A percentile compares a stretch with the other conserved stretches of the same genome.
Evolutionary conservation across 179 eudicot genomes (phyloP).

Genomic region (Camellia oleifera): DNA sequence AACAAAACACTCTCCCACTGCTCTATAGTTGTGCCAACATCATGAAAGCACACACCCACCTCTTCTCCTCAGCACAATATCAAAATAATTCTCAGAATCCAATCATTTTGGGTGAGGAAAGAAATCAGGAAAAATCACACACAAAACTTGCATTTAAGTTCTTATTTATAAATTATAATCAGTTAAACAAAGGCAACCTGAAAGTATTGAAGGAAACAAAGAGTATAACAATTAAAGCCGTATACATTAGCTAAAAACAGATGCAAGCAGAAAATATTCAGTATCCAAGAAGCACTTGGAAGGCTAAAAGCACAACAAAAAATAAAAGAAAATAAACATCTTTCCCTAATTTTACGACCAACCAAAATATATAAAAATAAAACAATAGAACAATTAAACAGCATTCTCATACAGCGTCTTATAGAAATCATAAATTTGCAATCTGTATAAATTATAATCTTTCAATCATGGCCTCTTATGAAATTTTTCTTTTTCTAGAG

Average conservation of each 20-base stretch:
- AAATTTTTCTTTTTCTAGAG: neutral
- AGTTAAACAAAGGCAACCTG: neutral
- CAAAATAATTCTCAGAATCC: constrained; percentile 11
- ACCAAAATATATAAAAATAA: neutral
- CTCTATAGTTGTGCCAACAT: constrained; percentile 35
- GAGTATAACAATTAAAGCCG: neutral
- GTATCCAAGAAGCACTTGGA: neutral
- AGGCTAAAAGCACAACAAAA: neutral
- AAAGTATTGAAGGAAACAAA: neutral
- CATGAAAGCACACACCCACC: constrained; percentile 18
- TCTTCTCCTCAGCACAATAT: constrained; percentile 30
- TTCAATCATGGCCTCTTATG: too few species aligned
- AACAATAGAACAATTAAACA: neutral
- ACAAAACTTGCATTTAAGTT: neutral
- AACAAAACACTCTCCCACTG: constrained; percentile 72
- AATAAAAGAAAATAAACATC: neutral
- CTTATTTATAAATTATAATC: too few species aligned
- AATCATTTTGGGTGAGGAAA: neutral
- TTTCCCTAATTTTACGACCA: too few species aligned
- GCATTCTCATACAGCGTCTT: neutral
- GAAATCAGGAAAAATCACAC: constrained; percentile 2
- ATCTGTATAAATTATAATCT: neutral
- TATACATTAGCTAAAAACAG: neutral
- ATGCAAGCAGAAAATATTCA: neutral
- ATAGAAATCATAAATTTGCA: neutral